Evolutionary conservation across 495 filamentous ascomycete genomes (phyloP), one percentile per base, ranked within the genome.

Genomic region (Immersiella caudata): DNA sequence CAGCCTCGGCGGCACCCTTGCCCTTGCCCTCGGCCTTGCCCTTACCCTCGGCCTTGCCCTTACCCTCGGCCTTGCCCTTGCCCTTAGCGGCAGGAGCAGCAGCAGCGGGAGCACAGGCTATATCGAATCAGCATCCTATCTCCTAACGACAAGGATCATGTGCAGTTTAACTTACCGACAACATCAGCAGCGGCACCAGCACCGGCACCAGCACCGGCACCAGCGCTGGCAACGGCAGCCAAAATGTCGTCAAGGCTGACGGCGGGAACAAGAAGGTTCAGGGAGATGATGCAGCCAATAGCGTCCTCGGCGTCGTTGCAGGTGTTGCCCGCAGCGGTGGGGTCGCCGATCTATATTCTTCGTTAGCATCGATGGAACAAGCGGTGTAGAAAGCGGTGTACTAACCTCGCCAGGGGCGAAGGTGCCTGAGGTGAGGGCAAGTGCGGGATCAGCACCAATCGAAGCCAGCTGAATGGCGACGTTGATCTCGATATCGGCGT

Each of bases 221-320:
- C 69, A 33, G 66, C 65, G 57, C 52, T 79, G 29, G 71, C 82
- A 50, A 85, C 84, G 24, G 86, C 87, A 27, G 83, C 81, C 35
- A 71, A 66, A 67, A 89, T 87, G 68, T 89, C 85, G 21, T 70
- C 79, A 22, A 79, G 79, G n/a, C 83, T 81, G 20, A 83, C 86
- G 62, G 87, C 87, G 16, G 85, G 79, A 25, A 87, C 85, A 18
- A 89, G 75, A 3, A 89, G 84, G 68, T 85, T 83, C 71, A 85
- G 77, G 24, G 84, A 80, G 77, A 87, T 84, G 69, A 90, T 90
- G 79, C 88, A 90, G 21, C 88, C 88, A 6, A 75, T 76, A 5
- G 78, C 54, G 71, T 90, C 87, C 58, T 85, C 74, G 0, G 57
- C 68, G 14, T 67, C 72, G 68, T 87, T 76, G 72, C 88, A 90